These are phyloP conservation scores for Salix viminalis DNA, from an alignment of 345 rosid genomes.

Conservation along the genomic window DNA sequence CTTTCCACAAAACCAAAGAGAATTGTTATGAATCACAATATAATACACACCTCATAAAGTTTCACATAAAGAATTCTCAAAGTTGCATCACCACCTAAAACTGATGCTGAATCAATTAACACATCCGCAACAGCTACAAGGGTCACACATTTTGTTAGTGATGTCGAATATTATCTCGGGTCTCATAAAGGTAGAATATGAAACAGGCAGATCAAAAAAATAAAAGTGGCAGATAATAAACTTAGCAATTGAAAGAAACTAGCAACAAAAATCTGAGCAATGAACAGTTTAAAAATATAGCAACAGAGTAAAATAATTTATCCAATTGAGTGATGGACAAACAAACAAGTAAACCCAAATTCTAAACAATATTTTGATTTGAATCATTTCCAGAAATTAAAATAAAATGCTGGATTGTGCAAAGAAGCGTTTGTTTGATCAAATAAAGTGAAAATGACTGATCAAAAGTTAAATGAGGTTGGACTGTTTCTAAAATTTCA, in stretches of 20 bases:
- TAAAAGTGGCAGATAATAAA: constrained; percentile 7
- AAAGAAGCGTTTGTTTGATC: background rate
- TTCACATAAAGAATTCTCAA: constrained; percentile 78
- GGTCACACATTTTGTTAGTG: constrained; percentile 41
- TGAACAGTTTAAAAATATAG: background rate
- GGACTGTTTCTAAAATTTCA: no score
- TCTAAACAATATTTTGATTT: background rate
- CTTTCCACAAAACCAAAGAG: background rate
- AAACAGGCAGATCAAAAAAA: constrained; percentile 2
- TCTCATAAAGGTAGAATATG: constrained; percentile 18
- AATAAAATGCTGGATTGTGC: background rate
- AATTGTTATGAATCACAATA: background rate
- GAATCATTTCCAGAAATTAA: background rate
- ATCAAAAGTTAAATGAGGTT: background rate
- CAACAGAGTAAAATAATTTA: background rate
- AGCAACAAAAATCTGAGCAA: background rate
- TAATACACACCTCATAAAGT: constrained; percentile 71
- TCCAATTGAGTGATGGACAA: background rate
- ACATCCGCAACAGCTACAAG: constrained; percentile 94
- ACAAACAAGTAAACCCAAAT: background rate
- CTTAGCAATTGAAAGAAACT: constrained; percentile 13
- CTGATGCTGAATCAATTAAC: constrained; percentile 82
- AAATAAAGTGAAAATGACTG: background rate
- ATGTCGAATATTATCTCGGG: constrained; percentile 13
- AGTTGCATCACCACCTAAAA: constrained; percentile 84